Percentiles rank a stretch among this genome's conserved stretches.
These are phyloP conservation scores for Ophidiomyces ophidiicola DNA, from an alignment of 2,329 filamentous ascomycete species.

Conservation along the genomic window DNA sequence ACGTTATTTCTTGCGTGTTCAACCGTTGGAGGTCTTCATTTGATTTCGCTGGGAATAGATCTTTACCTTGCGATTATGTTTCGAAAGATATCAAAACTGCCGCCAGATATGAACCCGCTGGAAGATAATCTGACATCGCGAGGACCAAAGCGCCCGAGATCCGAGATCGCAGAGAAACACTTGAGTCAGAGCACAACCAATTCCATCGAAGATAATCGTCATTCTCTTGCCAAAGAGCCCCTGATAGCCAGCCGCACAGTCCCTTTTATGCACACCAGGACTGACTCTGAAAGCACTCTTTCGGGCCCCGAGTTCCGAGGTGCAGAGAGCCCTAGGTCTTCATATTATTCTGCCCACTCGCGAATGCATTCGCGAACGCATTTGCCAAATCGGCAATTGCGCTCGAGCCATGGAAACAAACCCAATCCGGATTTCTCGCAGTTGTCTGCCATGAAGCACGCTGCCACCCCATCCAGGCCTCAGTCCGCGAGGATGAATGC, in stretches of 20 bases:
- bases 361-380: conserved; percentile 24
- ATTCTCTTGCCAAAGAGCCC: conserved; percentile 31
- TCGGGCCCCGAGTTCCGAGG: conserved; percentile 33
- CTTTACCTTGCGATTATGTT: conserved; percentile 68
- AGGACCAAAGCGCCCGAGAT: conserved; percentile 63
- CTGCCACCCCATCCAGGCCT: conserved; percentile 23
- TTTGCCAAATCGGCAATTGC: conserved; percentile 23
- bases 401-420: conserved; percentile 21
- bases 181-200: conserved; percentile 40
- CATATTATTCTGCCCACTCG: conserved; percentile 39
- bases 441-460: conserved; percentile 20
- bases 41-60: conserved; percentile 57
- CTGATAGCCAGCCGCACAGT: conserved; percentile 42
- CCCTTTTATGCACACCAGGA: conserved; percentile 70
- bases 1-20: conserved; percentile 58
- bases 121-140: conserved; percentile 70
- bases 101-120: conserved; percentile 90
- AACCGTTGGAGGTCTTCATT: conserved; percentile 53
- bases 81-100: conserved; percentile 66
- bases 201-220: conserved; percentile 26
- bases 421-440: conserved; percentile 23
- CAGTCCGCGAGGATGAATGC: conserved; percentile 24
- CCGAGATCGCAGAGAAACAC: conserved; percentile 51
- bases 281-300: conserved; percentile 47
- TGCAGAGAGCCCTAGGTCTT: conserved; percentile 33